Base-by-base conservation (phyloP, 345 rosid species). In the Aquilaria yunnanensis region DNA sequence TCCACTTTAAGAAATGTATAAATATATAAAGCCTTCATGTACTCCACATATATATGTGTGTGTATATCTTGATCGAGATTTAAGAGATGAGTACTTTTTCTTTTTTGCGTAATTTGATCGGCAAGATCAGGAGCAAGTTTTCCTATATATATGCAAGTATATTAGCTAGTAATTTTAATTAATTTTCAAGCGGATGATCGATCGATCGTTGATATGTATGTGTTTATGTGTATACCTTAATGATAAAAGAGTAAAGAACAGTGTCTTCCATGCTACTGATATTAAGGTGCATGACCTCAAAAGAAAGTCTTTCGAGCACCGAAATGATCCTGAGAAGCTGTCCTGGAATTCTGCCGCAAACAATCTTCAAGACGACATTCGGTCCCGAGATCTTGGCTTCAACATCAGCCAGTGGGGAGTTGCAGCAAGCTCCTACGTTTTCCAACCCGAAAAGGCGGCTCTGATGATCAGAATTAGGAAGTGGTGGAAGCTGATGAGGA, bases 251-350 rank as follows among this genome's bases (percentile, higher is more conserved):
- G 90, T 80, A 86, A 54, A 90, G 79, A 70, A 84, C 94, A 58
- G 97, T 85, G 67, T 93, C 98, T 60, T 93, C 96, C 97, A 87
- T 84, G 78, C 86, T 87, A 71, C 88, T 90, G 78, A 93, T 86
- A 63, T 86, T 93, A 56, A 90, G 76, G 63, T 86, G 96, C 59
- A 90, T 84, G 69, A 93, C 83, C 66, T 93, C 86, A 64, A 93
- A 84, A 12, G 80, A 83, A 58, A 88, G 87, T 58, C 74, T 85
- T 82, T 93, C 98, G 64, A 90, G 72, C 57, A 84, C 83, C 45
- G 64, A 72, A 57, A 90, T 79, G 63, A 93, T 90, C 85, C 75
- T 84, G 67, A 83, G 78, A 11, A 83, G 68, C 75, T 93, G 97
- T 6, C 97, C 96, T 0, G 78, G 62, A 34, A 79, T 79, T 74